phyloP scores from a whole-genome alignment of 2,329 filamentous ascomycete genomes.

The Didymella lethalis region DNA sequence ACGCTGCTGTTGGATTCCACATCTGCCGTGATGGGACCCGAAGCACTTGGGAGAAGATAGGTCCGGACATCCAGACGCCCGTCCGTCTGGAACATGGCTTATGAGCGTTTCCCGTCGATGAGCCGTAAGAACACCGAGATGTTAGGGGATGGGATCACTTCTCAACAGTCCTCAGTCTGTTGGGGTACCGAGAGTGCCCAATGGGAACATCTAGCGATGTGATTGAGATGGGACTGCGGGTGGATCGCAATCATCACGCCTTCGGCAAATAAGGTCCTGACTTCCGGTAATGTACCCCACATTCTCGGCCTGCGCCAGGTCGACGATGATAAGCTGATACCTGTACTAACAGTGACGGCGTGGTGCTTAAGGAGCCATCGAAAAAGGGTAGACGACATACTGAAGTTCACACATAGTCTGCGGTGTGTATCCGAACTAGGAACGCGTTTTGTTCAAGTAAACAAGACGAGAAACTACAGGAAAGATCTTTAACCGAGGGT shows the following conservation, averaged over 20 bases:
- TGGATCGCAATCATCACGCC: slow-evolving; percentile 1
- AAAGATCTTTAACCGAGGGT: slow-evolving; percentile 13
- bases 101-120: neutral
- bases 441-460: slow-evolving; percentile 21
- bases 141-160: neutral
- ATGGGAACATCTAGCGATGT: slow-evolving; percentile 9
- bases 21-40: neutral
- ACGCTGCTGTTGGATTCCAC: neutral
- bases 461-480: slow-evolving; percentile 16
- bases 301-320: slow-evolving; percentile 10
- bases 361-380: neutral
- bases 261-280: neutral
- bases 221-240: neutral
- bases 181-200: slow-evolving; percentile 2
- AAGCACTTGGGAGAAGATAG: neutral
- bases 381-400: neutral
- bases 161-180: neutral
- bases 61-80: neutral
- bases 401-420: slow-evolving; percentile 11
- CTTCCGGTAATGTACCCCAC: slow-evolving; percentile 1
- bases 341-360: slow-evolving; percentile 2
- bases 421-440: slow-evolving; percentile 16
- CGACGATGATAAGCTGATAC: slow-evolving; percentile 15
- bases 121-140: neutral
- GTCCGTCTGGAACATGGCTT: neutral